Base-by-base conservation (phyloP, 2,329 filamentous ascomycete species). In the Arthrobotrys sphaeroides region DNA sequence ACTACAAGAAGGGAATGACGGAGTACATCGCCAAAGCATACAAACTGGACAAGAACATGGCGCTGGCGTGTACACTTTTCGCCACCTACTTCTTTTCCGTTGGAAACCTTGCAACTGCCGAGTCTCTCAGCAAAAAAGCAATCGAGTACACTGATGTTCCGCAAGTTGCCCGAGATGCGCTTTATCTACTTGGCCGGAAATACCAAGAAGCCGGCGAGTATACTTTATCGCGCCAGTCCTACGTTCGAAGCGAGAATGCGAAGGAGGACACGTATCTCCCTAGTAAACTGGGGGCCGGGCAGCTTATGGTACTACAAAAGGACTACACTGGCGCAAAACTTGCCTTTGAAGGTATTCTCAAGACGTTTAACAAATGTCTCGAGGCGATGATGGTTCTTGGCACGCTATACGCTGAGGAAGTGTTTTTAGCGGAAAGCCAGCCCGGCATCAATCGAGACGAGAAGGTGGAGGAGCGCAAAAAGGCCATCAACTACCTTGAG, bases 101-200 rank as follows among this genome's bases (percentile, higher is more conserved):
- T 80, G 96, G 93, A 81, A 88, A 89, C 6, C 90, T 93, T 83
- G 84, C 88, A 22, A 93, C 93, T 74, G 93, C 95, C 7, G 93
- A 98, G 78, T 89, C 90, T 18, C 86, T 99, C 16, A 92, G 94
- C 5, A 91, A 94, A 81, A 95, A 95, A 82, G 94, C 95, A 5
- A 97, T 99, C 77, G 93, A 97, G 80, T 90, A 92, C 80, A 98
- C 95, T 1, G 95, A 99, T 81, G 92, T 98, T 79, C 97, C 97
- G 82, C 92, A 94, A 2, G 93, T 98, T 82, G 94, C 94, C 22
- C 97, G 94, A 83, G 96, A 99, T 81, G 96, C 95, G 36, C 98
- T 94, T 94, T 99, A 97, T 83, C 84, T 98, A 6, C 88, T 98
- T 42, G 95, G 93, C 26, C 88, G 94, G 75, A 97, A 96, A 82